Evolutionary conservation across 805 yeast genomes (phyloP), one percentile per base, ranked within the genome.

Genomic region (Cyberlindnera maritima): DNA sequence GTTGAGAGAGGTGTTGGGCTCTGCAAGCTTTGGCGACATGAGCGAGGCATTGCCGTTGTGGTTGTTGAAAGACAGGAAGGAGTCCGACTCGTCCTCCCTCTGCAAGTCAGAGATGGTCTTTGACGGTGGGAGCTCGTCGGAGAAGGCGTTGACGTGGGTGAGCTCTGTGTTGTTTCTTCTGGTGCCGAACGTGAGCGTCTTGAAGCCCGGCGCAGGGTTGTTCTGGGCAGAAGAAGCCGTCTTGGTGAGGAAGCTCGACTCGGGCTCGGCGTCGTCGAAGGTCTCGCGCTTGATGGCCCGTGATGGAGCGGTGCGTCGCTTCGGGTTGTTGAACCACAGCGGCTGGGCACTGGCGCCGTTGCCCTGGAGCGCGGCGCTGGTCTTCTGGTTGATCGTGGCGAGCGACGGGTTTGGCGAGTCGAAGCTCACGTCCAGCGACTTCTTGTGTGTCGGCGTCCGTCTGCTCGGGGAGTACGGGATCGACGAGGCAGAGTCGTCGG

Each of bases 251-350:
- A 59, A 55, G 6, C 56, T 49, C 1, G 67, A 48, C 15, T 59
- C 65, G 8, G 45, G 46, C 12, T 59, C 59, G 26, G 38, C 39
- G 3, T 58, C 58, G n/a, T 50, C 50, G 10, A 43, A 35, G n/a
- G 50, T 47, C 18, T 59, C 66, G 54, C 81, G 65, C 52, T 74
- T 76, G 19, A 76, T 61, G 14, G 75, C 67, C 3, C 66, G 67
- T n/a, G 71, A 69, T 9, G 82, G 81, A n/a, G 72, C 65, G 1
- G 66, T 61, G 47, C 81, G 65, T 49, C 73, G 71, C 48, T 69
- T 72, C n/a, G 75, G 69, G 40, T 68, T 68, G 36, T 68, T 67
- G 49, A 61, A 69, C 74, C 73, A 72, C 19, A 57, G 57, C 7
- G 70, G 70, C 10, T 58, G 55, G 20, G 14, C 10, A 8, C 32